Percentiles rank a stretch among this genome's conserved stretches.
These are phyloP conservation scores for Fragaria nilgerrensis DNA, from an alignment of 306 rosid species.

Conservation along the genomic window DNA sequence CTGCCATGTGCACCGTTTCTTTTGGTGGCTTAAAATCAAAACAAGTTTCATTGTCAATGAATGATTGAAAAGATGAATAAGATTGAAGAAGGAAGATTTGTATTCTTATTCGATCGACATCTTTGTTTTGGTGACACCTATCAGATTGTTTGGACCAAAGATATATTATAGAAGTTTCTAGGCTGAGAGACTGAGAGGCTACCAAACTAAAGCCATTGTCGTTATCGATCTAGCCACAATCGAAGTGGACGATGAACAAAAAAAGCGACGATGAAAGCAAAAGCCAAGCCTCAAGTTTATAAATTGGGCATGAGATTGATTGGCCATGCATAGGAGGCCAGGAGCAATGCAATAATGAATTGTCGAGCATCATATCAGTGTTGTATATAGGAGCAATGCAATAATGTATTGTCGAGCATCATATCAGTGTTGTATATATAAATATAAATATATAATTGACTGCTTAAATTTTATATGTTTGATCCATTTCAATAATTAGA, in stretches of 20 bases:
- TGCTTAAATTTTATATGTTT: neutral
- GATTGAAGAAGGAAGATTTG: neutral
- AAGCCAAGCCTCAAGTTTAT: neutral
- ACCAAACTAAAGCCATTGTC: neutral
- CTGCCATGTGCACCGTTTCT: too few species aligned
- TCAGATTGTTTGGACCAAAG: neutral
- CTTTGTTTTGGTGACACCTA: neutral
- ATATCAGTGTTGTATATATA: too few species aligned
- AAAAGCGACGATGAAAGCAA: neutral
- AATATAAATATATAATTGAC: neutral
- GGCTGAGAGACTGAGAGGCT: constrained; percentile 3
- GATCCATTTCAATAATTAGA: neutral
- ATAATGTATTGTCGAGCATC: neutral
- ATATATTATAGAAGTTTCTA: neutral
- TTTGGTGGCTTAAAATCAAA: too few species aligned
- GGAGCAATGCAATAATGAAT: neutral
- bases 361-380: neutral
- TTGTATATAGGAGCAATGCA: neutral
- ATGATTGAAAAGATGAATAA: neutral
- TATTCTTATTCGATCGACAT: neutral
- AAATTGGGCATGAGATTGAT: neutral
- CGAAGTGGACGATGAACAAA: neutral
- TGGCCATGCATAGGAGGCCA: neutral
- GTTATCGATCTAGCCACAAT: neutral
- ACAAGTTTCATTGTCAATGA: neutral